Base-by-base conservation (phyloP, 1,284 basidiomycete species). In the Ustilago hordei region DNA sequence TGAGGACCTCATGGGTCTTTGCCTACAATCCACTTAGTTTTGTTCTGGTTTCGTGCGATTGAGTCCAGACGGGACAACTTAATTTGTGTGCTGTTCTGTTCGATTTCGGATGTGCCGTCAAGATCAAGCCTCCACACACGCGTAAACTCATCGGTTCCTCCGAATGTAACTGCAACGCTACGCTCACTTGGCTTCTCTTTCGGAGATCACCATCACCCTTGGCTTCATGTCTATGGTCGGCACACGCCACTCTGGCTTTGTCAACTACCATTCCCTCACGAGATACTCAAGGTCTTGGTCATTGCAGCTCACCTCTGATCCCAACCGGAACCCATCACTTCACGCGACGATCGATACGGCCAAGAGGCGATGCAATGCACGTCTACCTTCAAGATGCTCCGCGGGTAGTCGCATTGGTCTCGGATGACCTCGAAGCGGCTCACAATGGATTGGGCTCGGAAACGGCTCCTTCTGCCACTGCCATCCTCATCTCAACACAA, bases 331-430 rank as follows among this genome's bases (percentile, higher is more conserved):
- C 35, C 31, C 28, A 56, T 28, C 28, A 56, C 17, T n/a, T 55
- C 15, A 31, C 28, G 28, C 55, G 17, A 45, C 43, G 43, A 45
- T 9, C 43, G 39, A 41, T 41, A 13, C 13, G 39, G 39, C 39
- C 13, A 41, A 17, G 39, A 35, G 62, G 64, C 34, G 65, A 77
- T 77, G 75, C 75, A 52, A 81, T 82, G 77, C 81, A 81, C 66
- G 81, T 81, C 74, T 81, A 81, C 52, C 61, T 81, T 8, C 75
- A 81, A 15, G 75, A 81, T 60, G 62, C 81, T 12, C 81, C 81
- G 35, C 61, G 81, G 12, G 66, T 79, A 36, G 65, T 81, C 60
- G 69, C 75, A 41, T 64, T 82, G n/a, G 63, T 72, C 45, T 60
- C 65, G 9, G 63, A 56, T 17, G 70, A 73, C 48, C 50, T 57